Conservation (phyloP, 2,329 filamentous ascomycete genomes). For the Clonostachys rhizophaga region DNA sequence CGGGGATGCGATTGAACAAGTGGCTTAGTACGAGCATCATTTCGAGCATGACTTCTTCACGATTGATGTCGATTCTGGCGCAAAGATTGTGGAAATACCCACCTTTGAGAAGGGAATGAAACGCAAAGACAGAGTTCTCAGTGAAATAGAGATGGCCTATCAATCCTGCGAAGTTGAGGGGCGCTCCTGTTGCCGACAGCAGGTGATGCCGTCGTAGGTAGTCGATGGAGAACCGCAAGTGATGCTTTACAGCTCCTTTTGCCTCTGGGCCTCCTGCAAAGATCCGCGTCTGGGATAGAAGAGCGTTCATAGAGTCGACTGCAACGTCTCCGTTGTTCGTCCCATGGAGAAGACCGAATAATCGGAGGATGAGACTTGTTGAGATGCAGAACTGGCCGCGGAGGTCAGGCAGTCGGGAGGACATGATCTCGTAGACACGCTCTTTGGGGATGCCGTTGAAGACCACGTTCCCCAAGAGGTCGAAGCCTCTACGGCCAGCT, state of each 20-base stretch:
- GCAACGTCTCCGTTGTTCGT: constrained; percentile 62
- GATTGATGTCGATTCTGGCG: constrained; percentile 44
- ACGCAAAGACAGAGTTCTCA: constrained; percentile 71
- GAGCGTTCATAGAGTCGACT: constrained; percentile 54
- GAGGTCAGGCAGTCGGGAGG: constrained; percentile 67
- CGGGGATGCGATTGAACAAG: constrained; percentile 59
- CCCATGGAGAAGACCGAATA: constrained; percentile 62
- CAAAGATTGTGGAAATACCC: constrained; percentile 66
- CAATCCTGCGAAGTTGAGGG: constrained; percentile 68
- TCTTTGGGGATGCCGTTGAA: constrained; percentile 61
- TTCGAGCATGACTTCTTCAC: constrained; percentile 44
- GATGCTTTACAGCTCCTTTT: constrained; percentile 67
- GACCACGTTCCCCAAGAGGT: constrained; percentile 75
- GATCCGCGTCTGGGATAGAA: constrained; percentile 65
- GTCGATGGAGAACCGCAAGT: constrained; percentile 76
- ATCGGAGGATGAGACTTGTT: constrained; percentile 64
- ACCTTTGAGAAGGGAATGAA: constrained; percentile 67
- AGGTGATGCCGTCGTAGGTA: constrained; percentile 68
- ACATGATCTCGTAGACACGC: constrained; percentile 65
- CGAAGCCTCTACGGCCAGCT: constrained; percentile 76
- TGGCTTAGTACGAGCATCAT: constrained; percentile 68
- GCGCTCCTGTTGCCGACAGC: constrained; percentile 53
- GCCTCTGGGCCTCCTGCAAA: constrained; percentile 67
- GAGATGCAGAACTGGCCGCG: constrained; percentile 77
- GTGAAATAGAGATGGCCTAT: constrained; percentile 73